phyloP scores from a whole-genome alignment of 495 filamentous ascomycete genomes.

The Penicilliopsis zonata region DNA sequence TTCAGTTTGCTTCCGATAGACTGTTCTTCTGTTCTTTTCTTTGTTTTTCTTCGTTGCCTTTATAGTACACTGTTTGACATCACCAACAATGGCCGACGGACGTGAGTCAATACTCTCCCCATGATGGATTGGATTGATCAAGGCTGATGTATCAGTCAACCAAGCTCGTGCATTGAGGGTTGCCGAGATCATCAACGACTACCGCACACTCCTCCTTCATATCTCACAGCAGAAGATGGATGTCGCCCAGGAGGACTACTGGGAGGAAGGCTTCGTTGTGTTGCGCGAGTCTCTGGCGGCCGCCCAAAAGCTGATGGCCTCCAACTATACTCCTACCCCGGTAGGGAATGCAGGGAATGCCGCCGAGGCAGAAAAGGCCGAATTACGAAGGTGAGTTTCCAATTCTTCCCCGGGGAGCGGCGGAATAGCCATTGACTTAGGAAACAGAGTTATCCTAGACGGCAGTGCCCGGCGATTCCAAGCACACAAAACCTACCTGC shows the following conservation, averaged over 20 bases:
- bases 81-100: conserved; percentile 44
- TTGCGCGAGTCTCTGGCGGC: conserved; percentile 64
- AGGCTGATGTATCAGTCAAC: conserved; percentile 50
- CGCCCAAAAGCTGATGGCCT: conserved; percentile 60
- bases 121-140: conserved; percentile 1
- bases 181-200: conserved; percentile 75
- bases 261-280: conserved; percentile 66
- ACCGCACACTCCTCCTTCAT: conserved; percentile 68
- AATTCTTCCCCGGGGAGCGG: not conserved
- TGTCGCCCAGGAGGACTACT: conserved; percentile 50
- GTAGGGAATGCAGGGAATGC: conserved; percentile 39
- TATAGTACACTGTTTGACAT: not conserved
- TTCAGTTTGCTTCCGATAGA: not conserved
- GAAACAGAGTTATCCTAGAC: conserved; percentile 61
- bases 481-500: conserved; percentile 74
- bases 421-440: conserved; percentile 1
- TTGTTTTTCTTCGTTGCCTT: not conserved
- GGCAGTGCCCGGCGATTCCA: conserved; percentile 70
- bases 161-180: conserved; percentile 70
- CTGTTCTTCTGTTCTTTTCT: conserved; percentile 4
- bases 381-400: conserved; percentile 56
- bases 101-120: conserved; percentile 27
- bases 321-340: conserved; percentile 50
- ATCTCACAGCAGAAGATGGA: conserved; percentile 58
- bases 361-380: conserved; percentile 52